Base-by-base conservation (phyloP, 2,329 filamentous ascomycete species). In the Fusarium tjaetaba region DNA sequence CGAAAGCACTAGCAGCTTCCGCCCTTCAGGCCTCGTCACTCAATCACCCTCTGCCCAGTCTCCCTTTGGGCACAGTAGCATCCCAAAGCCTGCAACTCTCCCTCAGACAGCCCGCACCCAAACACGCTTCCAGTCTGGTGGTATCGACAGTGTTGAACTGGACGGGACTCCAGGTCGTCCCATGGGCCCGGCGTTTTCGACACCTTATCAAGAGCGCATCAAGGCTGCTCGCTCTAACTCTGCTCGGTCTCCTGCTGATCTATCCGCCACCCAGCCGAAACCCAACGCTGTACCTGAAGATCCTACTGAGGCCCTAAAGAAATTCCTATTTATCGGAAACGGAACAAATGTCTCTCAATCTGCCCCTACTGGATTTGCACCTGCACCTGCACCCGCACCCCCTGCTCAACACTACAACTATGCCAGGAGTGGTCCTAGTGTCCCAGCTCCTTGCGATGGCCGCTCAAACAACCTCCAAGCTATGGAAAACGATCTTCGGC, bases 121-220 rank as follows among this genome's bases (percentile, higher is more conserved):
- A 55, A 53, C 70, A 16, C 74, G 74, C 36, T 75, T 77, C 28
- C 68, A 73, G 13, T 66, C 75, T 30, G 67, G 68, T 30, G 76
- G 78, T 20, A 78, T 80, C 32, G 80, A 79, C 57, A 74, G 72
- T 32, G 76, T 78, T 30, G 94, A 97, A 78, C 84, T 95, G 51
- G 90, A 94, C 72, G 88, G 88, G 30, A 87, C 86, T 24, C 85
- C 86, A 26, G 85, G 85, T 48, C 86, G 84, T 51, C 84, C 86
- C 36, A 88, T 91, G 74, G 92, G 88, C 7, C 91, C 91, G 34
- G 88, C 92, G 4, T 93, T 94, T 79, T 91, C 92, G 9, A 92
- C 91, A 1, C 89, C 90, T 0, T 92, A 90, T 74, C 83, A 88
- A 11, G 88, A 91, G 68, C 87, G 90, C 48, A 90, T 92, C 66